Base-by-base conservation (phyloP, 441 rosid genomes). In the Codiaeum variegatum region DNA sequence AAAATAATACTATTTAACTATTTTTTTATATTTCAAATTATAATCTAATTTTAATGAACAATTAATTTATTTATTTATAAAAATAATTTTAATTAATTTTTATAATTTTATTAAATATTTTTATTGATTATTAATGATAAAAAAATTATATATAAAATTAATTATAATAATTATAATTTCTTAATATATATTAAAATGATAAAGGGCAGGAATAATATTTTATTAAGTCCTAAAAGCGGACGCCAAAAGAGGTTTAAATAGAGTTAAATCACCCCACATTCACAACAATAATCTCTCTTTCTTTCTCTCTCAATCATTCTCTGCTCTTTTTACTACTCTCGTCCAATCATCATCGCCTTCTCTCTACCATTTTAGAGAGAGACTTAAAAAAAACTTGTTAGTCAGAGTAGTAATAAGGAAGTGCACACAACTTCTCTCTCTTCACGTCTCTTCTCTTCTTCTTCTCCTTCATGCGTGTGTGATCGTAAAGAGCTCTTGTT, bases 241-340 rank as follows among this genome's bases (percentile, higher is more conserved):
- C 85, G 51, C 77, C 82, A 89, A 87, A 82, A 70, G 51, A 52
- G 47, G 80, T 77, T 89, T 84, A 87, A 89, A 89, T 80, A 67
- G 24, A 72, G 85, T 85, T 83, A 78, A 84, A 78, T 82, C 28
- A 23, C 44, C 31, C 73, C 66, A 32, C 68, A 15, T 66, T 58
- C 76, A 72, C 59, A 63, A 49, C 76, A 62, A 24, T 70, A 55
- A 51, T 62, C 70, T 68, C 44, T 72, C 63, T 62, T 76, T 62
- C 78, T 80, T 67, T 73, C 77, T 78, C 80, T 44, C 69, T 74
- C 69, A 81, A 74, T 86, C 88, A 80, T 85, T 85, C 78, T 83
- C 71, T 64, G 63, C 46, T 62, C 75, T 62, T 77, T 69, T 80
- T 77, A 61, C 78, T 19, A 18, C 71, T 67, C 67, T 62, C 70